phyloP scores from a whole-genome alignment of 1,284 basidiomycete genomes.

The Malassezia sympodialis region DNA sequence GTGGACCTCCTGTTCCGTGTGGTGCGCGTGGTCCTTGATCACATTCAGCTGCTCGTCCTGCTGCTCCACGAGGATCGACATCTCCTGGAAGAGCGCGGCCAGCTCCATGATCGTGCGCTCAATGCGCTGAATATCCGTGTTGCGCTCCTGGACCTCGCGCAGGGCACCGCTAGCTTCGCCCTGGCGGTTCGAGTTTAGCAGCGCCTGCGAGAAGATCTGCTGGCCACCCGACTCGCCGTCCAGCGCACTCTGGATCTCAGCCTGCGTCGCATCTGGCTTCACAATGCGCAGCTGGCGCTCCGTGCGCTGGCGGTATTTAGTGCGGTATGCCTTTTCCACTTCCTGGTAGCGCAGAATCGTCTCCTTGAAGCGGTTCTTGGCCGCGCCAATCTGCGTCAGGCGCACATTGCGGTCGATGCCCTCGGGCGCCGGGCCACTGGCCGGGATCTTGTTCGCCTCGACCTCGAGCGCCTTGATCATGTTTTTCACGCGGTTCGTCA shows the following conservation, averaged over 20 bases:
- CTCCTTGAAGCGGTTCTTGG: constrained; percentile 51
- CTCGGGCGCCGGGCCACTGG: constrained; percentile 19
- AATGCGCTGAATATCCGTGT: constrained; percentile 76
- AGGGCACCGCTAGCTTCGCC: constrained; percentile 73
- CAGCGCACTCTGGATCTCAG: constrained; percentile 66
- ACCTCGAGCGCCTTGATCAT: constrained; percentile 39
- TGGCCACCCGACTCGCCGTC: constrained; percentile 60
- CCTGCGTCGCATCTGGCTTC: constrained; percentile 76
- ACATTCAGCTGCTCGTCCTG: constrained; percentile 46
- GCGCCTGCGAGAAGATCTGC: constrained; percentile 79
- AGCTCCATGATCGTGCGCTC: constrained; percentile 78
- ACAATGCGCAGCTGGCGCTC: constrained; percentile 91
- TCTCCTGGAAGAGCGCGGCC: constrained; percentile 74
- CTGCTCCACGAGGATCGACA: constrained; percentile 45
- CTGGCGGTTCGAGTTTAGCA: constrained; percentile 66
- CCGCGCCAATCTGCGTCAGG: constrained; percentile 54
- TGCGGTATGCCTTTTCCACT: constrained; percentile 82
- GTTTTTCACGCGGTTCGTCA: constrained; percentile 45
- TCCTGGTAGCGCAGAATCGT: constrained; percentile 59
- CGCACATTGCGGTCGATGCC: constrained; percentile 47
- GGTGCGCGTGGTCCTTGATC: constrained; percentile 26
- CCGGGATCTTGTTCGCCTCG: constrained; percentile 28
- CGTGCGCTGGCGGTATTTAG: constrained; percentile 85
- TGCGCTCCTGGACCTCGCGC: constrained; percentile 79
- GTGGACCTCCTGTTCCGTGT: constrained; percentile 28